Conservation (phyloP, 495 filamentous ascomycete species). For the Podospora pseudocomata region DNA sequence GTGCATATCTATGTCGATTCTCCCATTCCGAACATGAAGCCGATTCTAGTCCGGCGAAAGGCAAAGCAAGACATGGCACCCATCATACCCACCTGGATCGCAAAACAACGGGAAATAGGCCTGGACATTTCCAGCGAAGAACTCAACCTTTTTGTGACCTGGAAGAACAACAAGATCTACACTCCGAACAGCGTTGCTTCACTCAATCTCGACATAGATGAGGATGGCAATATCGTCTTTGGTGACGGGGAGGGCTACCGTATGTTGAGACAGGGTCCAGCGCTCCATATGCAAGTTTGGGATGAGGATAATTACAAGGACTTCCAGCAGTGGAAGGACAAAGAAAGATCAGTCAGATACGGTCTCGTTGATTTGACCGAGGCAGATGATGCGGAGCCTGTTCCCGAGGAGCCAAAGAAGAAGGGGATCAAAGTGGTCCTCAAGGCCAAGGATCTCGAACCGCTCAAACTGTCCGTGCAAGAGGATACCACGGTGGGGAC, state of each 20-base stretch:
- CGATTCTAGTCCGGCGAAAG: constrained; percentile 15
- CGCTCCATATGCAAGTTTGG: constrained; percentile 69
- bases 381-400: constrained; percentile 11
- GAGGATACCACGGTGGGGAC: constrained; percentile 37
- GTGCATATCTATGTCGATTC: constrained; percentile 20
- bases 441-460: constrained; percentile 40
- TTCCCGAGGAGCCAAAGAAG: constrained; percentile 28
- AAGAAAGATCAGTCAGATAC: constrained; percentile 29
- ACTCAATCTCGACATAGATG: constrained; percentile 53
- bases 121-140: constrained; percentile 12
- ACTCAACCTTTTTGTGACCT: constrained; percentile 66
- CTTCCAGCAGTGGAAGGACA: constrained; percentile 38
- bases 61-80: constrained; percentile 22
- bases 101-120: not conserved
- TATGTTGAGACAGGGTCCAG: constrained; percentile 29
- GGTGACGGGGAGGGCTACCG: constrained; percentile 32
- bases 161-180: constrained; percentile 69
- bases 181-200: constrained; percentile 68
- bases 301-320: constrained; percentile 57
- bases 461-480: constrained; percentile 37
- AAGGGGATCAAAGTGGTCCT: constrained; percentile 57
- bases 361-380: constrained; percentile 26
- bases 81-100: constrained; percentile 22
- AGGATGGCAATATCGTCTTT: constrained; percentile 32
- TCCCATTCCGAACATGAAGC: constrained; percentile 10